A percentile compares a stretch with the other conserved stretches of the same genome.
Evolutionary conservation across 1,284 basidiomycete species (phyloP).

Genomic region (Trametes versicolor): DNA sequence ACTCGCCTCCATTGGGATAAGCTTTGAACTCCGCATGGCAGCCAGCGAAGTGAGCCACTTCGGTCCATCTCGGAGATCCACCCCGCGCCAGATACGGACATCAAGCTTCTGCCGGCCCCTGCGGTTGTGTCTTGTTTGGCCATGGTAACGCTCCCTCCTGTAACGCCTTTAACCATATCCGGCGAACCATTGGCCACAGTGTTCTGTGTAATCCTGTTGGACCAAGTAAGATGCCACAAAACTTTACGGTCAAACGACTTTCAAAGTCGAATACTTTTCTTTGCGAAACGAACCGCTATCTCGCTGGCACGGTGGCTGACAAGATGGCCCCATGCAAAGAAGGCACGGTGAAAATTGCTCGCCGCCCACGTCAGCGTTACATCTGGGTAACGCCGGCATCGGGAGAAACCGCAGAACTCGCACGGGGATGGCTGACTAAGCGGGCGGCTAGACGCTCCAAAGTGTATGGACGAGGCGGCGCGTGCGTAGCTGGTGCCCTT

Average conservation of each 20-base stretch:
- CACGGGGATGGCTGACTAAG: constrained; percentile 5
- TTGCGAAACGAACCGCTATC: no score
- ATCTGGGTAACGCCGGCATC: constrained; percentile 1
- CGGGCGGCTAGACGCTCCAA: not conserved
- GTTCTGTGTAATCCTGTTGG: not conserved
- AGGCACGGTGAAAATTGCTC: constrained; percentile 12
- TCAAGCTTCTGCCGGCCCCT: constrained; percentile 7
- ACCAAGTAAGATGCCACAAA: not conserved
- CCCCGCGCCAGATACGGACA: constrained; percentile 1
- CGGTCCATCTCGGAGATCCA: constrained; percentile 35
- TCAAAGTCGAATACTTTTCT: no score
- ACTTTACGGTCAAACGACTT: not conserved
- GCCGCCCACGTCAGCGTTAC: constrained; percentile 19
- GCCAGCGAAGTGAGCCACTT: constrained; percentile 15
- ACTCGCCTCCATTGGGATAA: constrained; percentile 28
- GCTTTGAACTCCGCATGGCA: constrained; percentile 33
- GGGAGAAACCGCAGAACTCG: constrained; percentile 6
- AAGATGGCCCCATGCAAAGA: not conserved
- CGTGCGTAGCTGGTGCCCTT: constrained; percentile 8
- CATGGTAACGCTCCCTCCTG: constrained; percentile 15
- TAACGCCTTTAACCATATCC: constrained; percentile 11
- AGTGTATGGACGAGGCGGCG: constrained; percentile 16
- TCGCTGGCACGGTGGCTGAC: not conserved
- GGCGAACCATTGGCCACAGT: constrained; percentile 3
- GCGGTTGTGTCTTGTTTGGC: constrained; percentile 21